A percentile compares a stretch with the other conserved stretches of the same genome.
Conservation (phyloP, 352 stramenopile species). For the Globisporangium cystogenes region DNA sequence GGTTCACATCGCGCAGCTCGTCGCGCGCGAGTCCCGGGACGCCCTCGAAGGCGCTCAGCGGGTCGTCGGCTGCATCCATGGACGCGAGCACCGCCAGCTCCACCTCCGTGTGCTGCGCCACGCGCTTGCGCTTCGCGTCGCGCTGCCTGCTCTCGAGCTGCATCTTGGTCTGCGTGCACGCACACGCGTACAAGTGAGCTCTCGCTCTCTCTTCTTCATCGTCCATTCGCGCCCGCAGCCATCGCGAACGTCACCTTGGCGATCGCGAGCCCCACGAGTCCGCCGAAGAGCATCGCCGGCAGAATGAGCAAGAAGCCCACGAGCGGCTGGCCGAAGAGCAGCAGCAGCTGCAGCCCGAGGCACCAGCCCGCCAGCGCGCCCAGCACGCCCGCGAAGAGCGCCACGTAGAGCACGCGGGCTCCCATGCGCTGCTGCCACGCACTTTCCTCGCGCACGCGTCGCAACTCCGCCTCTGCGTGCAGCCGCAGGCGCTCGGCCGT, state of each 20-base stretch:
- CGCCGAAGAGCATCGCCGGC: slow-evolving; percentile 48
- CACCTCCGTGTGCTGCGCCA: slow-evolving; percentile 41
- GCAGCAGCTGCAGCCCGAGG: slow-evolving; percentile 37
- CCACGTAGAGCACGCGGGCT: slow-evolving; percentile 39
- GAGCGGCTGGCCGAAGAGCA: slow-evolving; percentile 46
- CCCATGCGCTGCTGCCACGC: slow-evolving; percentile 46
- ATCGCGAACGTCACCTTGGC: too few relatives aligned
- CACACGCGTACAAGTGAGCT: not conserved
- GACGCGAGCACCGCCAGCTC: slow-evolving; percentile 42
- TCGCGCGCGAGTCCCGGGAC: slow-evolving; percentile 20
- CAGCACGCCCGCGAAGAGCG: slow-evolving; percentile 43
- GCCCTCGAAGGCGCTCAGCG: slow-evolving; percentile 30
- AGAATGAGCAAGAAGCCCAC: slow-evolving; percentile 64
- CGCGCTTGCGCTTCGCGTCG: slow-evolving; percentile 26
- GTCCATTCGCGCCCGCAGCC: too few relatives aligned
- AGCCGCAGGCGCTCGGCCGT: slow-evolving; percentile 61
- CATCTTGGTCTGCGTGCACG: slow-evolving; percentile 28
- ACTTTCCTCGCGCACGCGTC: slow-evolving; percentile 31
- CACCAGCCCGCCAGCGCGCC: slow-evolving; percentile 51
- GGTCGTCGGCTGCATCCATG: slow-evolving; percentile 13
- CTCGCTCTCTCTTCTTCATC: too few relatives aligned
- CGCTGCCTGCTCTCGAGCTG: slow-evolving; percentile 46
- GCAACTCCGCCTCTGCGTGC: slow-evolving; percentile 55
- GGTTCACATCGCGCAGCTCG: slow-evolving; percentile 11
- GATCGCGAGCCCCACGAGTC: slow-evolving; percentile 35